Evolutionary conservation across 2,329 filamentous ascomycete genomes (phyloP), one percentile per base, ranked within the genome.

Genomic region (Ampelomyces quisqualis): DNA sequence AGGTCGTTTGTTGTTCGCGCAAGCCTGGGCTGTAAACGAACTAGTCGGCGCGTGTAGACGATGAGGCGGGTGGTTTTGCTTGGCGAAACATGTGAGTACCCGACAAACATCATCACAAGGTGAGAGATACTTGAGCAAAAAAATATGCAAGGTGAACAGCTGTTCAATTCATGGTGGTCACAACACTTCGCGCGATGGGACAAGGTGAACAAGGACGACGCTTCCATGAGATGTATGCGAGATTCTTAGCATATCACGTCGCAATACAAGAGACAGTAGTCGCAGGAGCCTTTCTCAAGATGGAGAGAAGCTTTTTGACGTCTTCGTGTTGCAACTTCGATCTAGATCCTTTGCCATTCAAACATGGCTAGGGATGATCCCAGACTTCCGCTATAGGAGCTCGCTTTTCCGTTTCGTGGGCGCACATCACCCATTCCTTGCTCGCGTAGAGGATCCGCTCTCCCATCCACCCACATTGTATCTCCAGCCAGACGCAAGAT

Each of bases 401-500:
- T 53, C 49, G 36, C 45, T 53, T 40, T 57, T 53, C 45, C 53
- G 45, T 34, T 40, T 40, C 30, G 31, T 40, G 38, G 38, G 31
- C 30, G 29, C 51, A 56, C 57, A 53, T 45, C 49, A 56, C 53
- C 51, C 57, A 58, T 58, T 60, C 58, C 49, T 57, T 60, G 58
- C 58, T 63, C 57, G 55, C 60, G 38, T 64, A 43, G 48, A 55
- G 53, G 48, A 19, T 57, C 58, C 57, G 57, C 57, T 61, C 53
- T 62, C 58, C 54, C 53, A 50, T 52, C 57, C 55, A 58, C 55
- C 54, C 55, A 57, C 57, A 51, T 45, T 56, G 49, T 55, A 56
- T 59, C 53, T 51, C 53, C 58, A 58, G 58, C 56, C 55, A 50
- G 47, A 62, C 55, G 61, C 60, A 62, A 60, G 52, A 56, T 58